Base-by-base conservation (phyloP, 148 eudicot species). In the Nepenthes mirabilis region DNA sequence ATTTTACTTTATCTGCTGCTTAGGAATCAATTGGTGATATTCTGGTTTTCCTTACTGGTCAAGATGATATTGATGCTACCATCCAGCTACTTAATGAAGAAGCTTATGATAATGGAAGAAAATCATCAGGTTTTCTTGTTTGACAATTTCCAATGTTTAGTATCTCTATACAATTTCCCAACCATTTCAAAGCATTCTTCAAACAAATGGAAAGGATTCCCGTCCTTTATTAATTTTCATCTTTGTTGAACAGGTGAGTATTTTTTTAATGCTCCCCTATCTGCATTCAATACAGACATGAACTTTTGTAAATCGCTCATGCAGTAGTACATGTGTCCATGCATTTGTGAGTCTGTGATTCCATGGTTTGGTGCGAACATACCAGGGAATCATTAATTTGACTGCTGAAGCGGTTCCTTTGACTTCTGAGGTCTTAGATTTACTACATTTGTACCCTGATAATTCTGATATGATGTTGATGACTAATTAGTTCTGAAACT, bases 31-130 rank as follows among this genome's bases (percentile, higher is more conserved):
- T 65, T 66, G 99, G 99, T 48, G 97, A 89, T 78, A 81, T 94
- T 63, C 80, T 94, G 62, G 95, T 93, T 54, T 89, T 94, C 65
- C 87, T 89, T 36, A 94, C 91, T 14, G 99, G 99, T 63, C 91
- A 94, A 86, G 99, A 94, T 84, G 99, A 94, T 75, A 89, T 94
- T 54, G 97, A 89, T 61, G 77, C 87, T 68, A 91, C 99, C 55
- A 79, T 86, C 36, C 91, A 75, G 68, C 73, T 94, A 81, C 83
- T 94, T 61, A 78, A 75, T 55, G 99, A 94, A 79, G 86, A 94
- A 79, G 70, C 88, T 59, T 89, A 77, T 64, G 73, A 49, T 59
- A 64, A 55, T 60, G 68, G 68, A 48, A 84, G 80, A 70, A 55
- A 63, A 58, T 65, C 74, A 63, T 67, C 70, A 75, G 99, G 99